phyloP scores from a whole-genome alignment of 257 asterid genomes.

The Osmanthus fragrans region DNA sequence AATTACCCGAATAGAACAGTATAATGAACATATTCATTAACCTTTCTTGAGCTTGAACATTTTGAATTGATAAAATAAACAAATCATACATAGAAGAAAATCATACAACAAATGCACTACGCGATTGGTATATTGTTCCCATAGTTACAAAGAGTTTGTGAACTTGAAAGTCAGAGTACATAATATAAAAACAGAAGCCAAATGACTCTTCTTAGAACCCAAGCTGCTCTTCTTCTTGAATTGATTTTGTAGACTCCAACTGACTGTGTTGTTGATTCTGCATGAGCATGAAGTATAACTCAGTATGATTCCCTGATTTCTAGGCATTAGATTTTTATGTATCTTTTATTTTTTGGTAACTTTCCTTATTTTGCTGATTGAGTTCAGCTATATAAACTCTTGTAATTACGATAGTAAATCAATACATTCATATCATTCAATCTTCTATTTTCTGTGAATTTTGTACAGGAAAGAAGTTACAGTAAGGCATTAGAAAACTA shows the following conservation, averaged over 20 bases:
- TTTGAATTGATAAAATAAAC: background rate
- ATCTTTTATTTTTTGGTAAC: too few species aligned
- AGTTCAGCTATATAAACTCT: too few species aligned
- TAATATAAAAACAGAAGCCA: constrained; percentile 4
- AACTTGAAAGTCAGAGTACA: constrained; percentile 4
- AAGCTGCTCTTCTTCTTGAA: constrained; percentile 27
- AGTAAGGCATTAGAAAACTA: constrained; percentile 22
- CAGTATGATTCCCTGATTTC: background rate
- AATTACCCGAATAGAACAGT: background rate
- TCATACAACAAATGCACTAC: constrained; percentile 13
- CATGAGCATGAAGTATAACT: constrained; percentile 13
- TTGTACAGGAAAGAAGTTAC: background rate
- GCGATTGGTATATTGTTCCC: background rate
- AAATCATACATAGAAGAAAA: background rate
- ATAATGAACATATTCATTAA: background rate
- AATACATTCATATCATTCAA: too few species aligned
- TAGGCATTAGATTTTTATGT: too few species aligned
- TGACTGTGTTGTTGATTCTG: constrained; percentile 32
- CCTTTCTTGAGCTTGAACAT: background rate
- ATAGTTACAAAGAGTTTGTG: constrained; percentile 12
- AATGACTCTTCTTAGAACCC: constrained; percentile 2
- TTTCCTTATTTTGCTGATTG: too few species aligned
- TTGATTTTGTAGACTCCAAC: constrained; percentile 23
- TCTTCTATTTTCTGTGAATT: background rate
- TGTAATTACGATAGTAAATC: too few species aligned